Base-by-base conservation (phyloP, 2,329 filamentous ascomycete species). In the Pseudocercospora musae region DNA sequence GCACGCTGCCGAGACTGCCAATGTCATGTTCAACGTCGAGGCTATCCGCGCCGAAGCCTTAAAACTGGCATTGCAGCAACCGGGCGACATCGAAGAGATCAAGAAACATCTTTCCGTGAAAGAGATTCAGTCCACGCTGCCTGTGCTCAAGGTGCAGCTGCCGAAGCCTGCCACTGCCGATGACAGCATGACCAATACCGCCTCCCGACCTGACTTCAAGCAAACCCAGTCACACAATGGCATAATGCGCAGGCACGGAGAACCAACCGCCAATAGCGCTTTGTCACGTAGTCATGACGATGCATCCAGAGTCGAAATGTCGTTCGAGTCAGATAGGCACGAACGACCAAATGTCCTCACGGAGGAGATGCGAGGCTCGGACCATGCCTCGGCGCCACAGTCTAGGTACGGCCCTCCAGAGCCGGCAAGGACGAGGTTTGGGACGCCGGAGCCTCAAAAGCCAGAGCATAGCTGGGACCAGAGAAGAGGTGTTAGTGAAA, bases 11-110 rank as follows among this genome's bases (percentile, higher is more conserved):
- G 67, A 71, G 6, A 74, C 77, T 15, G 75, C 75, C 20, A 80
- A 80, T 33, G 89, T 98, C 8, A 82, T 99, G 50, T 99, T 99
- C 71, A 95, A 99, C 71, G 87, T 99, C 52, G 95, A 99, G 71
- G 95, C 95, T 11, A 98, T 99, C 67, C 85, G 91, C 54, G 74
- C 70, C 27, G 81, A 83, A 68, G 79, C 80, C 13, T 88, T 91
- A 9, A 91, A 96, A 71, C 80, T 99, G 33, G 91, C 91, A 27
- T 86, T 85, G 54, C 89, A 94, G 65, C 82, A 83, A 53, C 81
- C 82, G 48, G 84, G 85, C 23, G 83, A 87, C 74, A 87, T 96
- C 67, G 89, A 87, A 73, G 91, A 98, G 77, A 86, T 97, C 66
- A 87, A 95, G 77, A 92, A 90, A 46, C 72, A 75, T 64, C 62